Evolutionary conservation across 352 stramenopile species (phyloP).

Genomic region (Phytopythium mirpurense): DNA sequence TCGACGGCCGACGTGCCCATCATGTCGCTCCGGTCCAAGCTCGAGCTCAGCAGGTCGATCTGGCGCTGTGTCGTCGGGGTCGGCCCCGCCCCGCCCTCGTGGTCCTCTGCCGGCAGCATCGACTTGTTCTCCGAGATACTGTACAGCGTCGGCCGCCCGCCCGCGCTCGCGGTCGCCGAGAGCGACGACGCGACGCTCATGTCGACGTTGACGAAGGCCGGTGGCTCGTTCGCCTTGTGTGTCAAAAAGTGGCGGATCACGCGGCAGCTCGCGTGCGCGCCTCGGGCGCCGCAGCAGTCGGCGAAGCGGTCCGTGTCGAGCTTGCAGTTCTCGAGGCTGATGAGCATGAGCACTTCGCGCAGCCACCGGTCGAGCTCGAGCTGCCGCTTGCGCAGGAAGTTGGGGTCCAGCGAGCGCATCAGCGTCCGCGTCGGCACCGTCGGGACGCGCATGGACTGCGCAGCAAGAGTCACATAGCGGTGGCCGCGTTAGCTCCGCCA

Average conservation of each 20-base stretch:
- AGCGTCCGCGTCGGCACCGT: slow-evolving; percentile 73
- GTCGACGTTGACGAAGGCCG: slow-evolving; percentile 53
- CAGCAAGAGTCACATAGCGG: background rate
- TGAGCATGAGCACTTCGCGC: slow-evolving; percentile 74
- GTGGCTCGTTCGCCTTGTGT: slow-evolving; percentile 69
- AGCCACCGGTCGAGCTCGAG: slow-evolving; percentile 82
- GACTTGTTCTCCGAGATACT: slow-evolving; percentile 52
- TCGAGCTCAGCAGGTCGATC: slow-evolving; percentile 43
- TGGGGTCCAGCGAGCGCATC: slow-evolving; percentile 77
- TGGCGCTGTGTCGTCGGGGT: slow-evolving; percentile 16
- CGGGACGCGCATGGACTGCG: slow-evolving; percentile 59
- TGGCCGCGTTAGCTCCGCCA: too few species aligned
- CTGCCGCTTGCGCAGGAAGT: slow-evolving; percentile 81
- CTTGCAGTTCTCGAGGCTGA: slow-evolving; percentile 78
- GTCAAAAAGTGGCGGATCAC: slow-evolving; percentile 73
- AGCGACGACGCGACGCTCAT: slow-evolving; percentile 15
- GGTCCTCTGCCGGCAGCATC: slow-evolving; percentile 16
- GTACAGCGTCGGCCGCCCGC: slow-evolving; percentile 31
- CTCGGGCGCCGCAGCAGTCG: slow-evolving; percentile 66
- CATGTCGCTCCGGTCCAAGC: slow-evolving; percentile 33
- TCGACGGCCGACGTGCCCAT: slow-evolving; percentile 15
- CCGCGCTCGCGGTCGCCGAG: slow-evolving; percentile 1
- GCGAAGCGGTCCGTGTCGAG: slow-evolving; percentile 48
- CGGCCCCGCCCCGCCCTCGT: slow-evolving; percentile 2
- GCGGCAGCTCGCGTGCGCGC: slow-evolving; percentile 58